Evolutionary conservation across 805 yeast species (phyloP).

Genomic region (Zygotorulaspora sp.): DNA sequence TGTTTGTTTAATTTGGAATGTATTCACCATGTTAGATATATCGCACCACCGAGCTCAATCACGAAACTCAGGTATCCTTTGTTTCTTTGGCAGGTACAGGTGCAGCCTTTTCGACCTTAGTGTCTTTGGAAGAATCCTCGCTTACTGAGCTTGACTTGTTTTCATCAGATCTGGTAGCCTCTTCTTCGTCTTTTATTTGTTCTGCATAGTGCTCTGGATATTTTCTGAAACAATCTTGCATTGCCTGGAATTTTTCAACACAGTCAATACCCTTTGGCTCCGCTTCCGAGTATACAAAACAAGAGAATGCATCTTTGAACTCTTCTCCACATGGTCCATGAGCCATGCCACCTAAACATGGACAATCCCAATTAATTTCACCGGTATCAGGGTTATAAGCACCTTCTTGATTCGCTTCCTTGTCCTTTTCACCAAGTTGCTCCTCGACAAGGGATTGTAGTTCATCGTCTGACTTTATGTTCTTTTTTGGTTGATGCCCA

Average conservation of each 20-base stretch:
- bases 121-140: constrained; percentile 2
- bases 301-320: constrained; percentile 88
- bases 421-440: constrained; percentile 23
- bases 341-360: constrained; percentile 99
- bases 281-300: constrained; percentile 87
- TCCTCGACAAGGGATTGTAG: constrained; percentile 6
- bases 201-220: constrained; percentile 93
- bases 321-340: constrained; percentile 97
- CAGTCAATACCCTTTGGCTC: constrained; percentile 98
- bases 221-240: constrained; percentile 91
- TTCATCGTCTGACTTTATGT: constrained; percentile 6
- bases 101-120: background rate
- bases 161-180: constrained; percentile 26
- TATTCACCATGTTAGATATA: too few relatives aligned
- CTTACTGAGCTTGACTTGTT: background rate
- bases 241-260: constrained; percentile 78
- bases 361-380: constrained; percentile 99
- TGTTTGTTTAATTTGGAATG: too few relatives aligned
- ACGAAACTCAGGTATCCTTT: too few relatives aligned
- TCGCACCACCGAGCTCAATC: too few relatives aligned
- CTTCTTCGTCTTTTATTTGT: constrained; percentile 78
- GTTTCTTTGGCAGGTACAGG: background rate
- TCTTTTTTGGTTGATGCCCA: constrained; percentile 3
- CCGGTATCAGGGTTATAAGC: constrained; percentile 97
- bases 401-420: constrained; percentile 46